A percentile compares a stretch with the other conserved stretches of the same genome.
These are phyloP conservation scores for Fusarium caatingaense DNA, from an alignment of 2,329 filamentous ascomycete species.

Conservation along the genomic window DNA sequence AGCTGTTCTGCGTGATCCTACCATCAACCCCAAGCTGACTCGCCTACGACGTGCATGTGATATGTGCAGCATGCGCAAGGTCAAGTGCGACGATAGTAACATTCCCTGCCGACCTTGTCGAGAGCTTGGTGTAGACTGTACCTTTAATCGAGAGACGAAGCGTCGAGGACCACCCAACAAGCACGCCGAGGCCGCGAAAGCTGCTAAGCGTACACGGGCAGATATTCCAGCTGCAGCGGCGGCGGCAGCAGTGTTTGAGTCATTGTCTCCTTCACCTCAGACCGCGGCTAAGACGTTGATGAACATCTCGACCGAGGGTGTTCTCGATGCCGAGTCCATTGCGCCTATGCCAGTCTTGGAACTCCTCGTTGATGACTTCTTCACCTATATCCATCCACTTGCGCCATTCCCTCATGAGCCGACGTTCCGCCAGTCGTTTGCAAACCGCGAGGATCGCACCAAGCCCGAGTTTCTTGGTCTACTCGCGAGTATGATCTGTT, in stretches of 20 bases:
- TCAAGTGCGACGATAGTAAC: slow-evolving; percentile 68
- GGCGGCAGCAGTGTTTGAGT: slow-evolving; percentile 36
- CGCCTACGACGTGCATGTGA: slow-evolving; percentile 69
- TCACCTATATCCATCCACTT: slow-evolving; percentile 83
- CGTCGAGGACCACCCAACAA: slow-evolving; percentile 70
- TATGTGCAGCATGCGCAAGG: slow-evolving; percentile 71
- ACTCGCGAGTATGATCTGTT: slow-evolving; percentile 78
- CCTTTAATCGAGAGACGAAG: slow-evolving; percentile 67
- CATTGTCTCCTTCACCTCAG: slow-evolving; percentile 57
- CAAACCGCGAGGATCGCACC: slow-evolving; percentile 72
- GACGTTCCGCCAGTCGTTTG: slow-evolving; percentile 77
- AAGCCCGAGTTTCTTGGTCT: slow-evolving; percentile 76
- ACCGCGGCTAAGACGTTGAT: slow-evolving; percentile 62
- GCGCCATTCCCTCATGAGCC: slow-evolving; percentile 83
- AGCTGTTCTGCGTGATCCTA: slow-evolving; percentile 53
- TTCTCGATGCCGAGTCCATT: slow-evolving; percentile 74
- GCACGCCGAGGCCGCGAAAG: slow-evolving; percentile 66
- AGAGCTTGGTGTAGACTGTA: slow-evolving; percentile 69
- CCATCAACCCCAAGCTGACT: slow-evolving; percentile 63
- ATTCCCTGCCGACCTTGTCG: slow-evolving; percentile 68
- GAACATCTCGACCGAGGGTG: slow-evolving; percentile 55
- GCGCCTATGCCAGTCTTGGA: slow-evolving; percentile 76
- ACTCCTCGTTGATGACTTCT: slow-evolving; percentile 82
- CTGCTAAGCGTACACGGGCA: slow-evolving; percentile 60
- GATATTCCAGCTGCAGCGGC: slow-evolving; percentile 47